Evolutionary conservation across 495 filamentous ascomycete genomes (phyloP).

Genomic region (Niebla homalea): DNA sequence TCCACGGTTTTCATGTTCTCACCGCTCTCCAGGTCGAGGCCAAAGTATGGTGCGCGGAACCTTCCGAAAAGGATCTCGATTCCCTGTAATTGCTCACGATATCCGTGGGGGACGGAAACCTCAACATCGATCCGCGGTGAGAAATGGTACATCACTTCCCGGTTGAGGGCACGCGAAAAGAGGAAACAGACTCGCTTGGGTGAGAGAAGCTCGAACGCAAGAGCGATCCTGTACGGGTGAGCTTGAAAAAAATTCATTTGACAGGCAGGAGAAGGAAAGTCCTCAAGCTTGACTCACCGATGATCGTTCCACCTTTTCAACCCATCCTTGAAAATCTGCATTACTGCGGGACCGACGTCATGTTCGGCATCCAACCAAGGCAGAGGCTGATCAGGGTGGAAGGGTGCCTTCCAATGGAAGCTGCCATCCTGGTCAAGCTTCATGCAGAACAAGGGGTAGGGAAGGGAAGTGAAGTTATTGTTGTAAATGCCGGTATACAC

Average conservation of each 20-base stretch:
- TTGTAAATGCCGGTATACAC: constrained; percentile 97
- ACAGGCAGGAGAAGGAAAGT: background rate
- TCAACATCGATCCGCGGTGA: constrained; percentile 65
- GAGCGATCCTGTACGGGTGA: constrained; percentile 50
- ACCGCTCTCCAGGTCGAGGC: constrained; percentile 36
- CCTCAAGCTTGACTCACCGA: constrained; percentile 32
- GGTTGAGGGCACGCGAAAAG: constrained; percentile 64
- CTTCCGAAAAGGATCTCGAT: constrained; percentile 50
- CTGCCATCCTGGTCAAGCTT: constrained; percentile 68
- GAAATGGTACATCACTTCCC: constrained; percentile 62
- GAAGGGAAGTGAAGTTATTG: constrained; percentile 93
- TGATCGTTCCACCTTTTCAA: constrained; percentile 71
- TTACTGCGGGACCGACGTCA: constrained; percentile 84
- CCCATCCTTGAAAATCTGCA: constrained; percentile 94
- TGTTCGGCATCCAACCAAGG: constrained; percentile 98
- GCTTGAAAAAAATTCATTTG: background rate
- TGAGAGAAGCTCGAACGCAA: constrained; percentile 84
- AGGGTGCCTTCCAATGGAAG: constrained; percentile 89
- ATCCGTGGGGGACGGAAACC: constrained; percentile 76
- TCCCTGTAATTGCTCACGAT: constrained; percentile 74
- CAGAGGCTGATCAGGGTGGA: constrained; percentile 72
- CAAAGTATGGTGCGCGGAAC: constrained; percentile 55
- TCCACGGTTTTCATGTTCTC: constrained; percentile 23
- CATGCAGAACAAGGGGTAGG: constrained; percentile 90
- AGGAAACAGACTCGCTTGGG: constrained; percentile 67